Evolutionary conservation across 2,329 filamentous ascomycete genomes (phyloP), one percentile per base, ranked within the genome.

Genomic region (Penicillium verrucosum): DNA sequence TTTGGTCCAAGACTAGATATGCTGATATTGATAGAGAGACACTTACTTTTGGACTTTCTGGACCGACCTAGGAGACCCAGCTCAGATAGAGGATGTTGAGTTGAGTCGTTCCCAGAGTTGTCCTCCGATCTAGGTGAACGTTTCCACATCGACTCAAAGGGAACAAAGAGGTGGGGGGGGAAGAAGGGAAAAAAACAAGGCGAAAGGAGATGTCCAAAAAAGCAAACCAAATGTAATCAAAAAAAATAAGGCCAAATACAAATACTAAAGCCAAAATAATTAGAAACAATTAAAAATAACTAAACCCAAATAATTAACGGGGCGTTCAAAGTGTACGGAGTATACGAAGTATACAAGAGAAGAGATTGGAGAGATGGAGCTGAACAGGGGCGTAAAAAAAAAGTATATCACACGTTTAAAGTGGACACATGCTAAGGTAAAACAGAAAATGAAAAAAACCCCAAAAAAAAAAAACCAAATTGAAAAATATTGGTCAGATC

Each of bases 61-160:
- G 70, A 68, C 58, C 73, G 70, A 49, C 70, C 70, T 64, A 74
- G 69, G 59, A 73, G 68, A 54, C 67, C 67, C 60, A 71, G 67
- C 56, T 71, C 68, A 63, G 68, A 65, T 48, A 65, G 58, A 65
- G 66, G 66, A 63, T 67, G 67, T 56, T 65, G 66, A 54, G 57
- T 61, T 57, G 70, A 69, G 67, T 75, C 70, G 60, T 59, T 72
- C 65, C 70, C 71, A 68, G 71, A 65, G 60, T 68, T 68, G 60
- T 70, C 68, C 65, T 76, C 72, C 62, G 70, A 71, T 72, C 70
- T 73, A 68, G 72, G 68, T 56, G 73, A 72, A 49, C 71, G 70
- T 70, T 75, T 75, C 73, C 73, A 75, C 73, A 76, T 76, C 66
- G 67, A 59, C 45, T 55, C 60, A 58, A 34, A 34, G 54, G 46